Evolutionary conservation across 202 grass and related monocot species (phyloP), one percentile per base, ranked within the genome.

Genomic region (Carex sylvatica): DNA sequence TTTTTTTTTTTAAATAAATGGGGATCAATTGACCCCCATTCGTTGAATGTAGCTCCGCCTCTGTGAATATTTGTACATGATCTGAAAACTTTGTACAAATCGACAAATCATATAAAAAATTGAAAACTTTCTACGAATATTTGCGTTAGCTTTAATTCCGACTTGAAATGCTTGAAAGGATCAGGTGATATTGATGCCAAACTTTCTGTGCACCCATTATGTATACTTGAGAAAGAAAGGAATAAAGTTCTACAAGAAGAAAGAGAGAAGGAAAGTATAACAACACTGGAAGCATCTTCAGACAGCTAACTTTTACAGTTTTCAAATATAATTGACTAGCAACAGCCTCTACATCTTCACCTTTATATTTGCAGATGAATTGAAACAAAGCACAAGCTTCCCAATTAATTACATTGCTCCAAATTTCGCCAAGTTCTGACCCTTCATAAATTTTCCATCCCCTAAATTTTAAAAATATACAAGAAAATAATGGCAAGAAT

Each of bases 261-360:
- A 90, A 75, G 85, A 86, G 85, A 85, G 30, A 95, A 91, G 88
- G 33, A 95, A 94, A 91, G 88, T 70, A 89, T 83, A 88, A 86
- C 12, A 87, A 74, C 11, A 86, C 70, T 84, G 88, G 87, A 70
- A 89, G 88, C 88, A 95, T 89, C 80, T 89, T 82, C 74, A 62
- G 88, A 95, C 90, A 95, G 86, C 84, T 87, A 86, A 84, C 85
- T 85, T 90, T 69, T 88, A 65, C 80, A 71, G 75, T 56, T 70
- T 86, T 85, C 79, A 80, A 63, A 80, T 86, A 55, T 85, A 77
- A 84, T 71, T 86, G 84, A 71, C 68, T 85, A 89, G 84, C 31
- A 90, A 88, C 86, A 79, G 80, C 85, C 78, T 53, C 85, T 40
- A 40, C 6, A 40, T 40, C 36, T 70, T 31, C 84, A n/a, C 56